Percentiles rank a stretch among this genome's conserved stretches.
phyloP scores from a whole-genome alignment of 139 green algal species.

The Closterium sp. region DNA sequence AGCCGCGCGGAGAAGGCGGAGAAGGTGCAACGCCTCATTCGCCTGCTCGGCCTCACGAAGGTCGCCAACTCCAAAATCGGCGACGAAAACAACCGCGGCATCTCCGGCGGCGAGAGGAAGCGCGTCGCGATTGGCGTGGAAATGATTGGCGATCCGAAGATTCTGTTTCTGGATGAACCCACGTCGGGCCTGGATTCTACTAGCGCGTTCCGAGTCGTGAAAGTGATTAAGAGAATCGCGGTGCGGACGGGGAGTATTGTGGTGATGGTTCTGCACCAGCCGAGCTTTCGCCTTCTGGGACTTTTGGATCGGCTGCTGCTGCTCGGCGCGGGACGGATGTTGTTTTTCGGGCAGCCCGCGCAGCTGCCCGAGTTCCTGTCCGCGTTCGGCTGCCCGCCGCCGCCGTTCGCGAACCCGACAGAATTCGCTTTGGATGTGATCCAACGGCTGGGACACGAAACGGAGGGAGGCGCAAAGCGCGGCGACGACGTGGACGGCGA shows the following conservation, averaged over 20 bases:
- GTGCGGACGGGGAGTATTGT: slow-evolving; percentile 49
- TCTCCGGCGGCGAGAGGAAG: slow-evolving; percentile 93
- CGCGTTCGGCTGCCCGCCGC: not conserved
- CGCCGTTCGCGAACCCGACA: not conserved
- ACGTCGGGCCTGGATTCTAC: slow-evolving; percentile 83
- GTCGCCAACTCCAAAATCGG: slow-evolving; percentile 90
- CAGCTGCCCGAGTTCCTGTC: not conserved
- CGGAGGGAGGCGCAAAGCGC: not conserved
- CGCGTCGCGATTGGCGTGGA: slow-evolving; percentile 83
- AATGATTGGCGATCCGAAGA: slow-evolving; percentile 88
- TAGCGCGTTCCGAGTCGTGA: slow-evolving; percentile 83
- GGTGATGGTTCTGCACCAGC: slow-evolving; percentile 93
- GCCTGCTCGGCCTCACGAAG: slow-evolving; percentile 43
- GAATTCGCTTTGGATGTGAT: not conserved
- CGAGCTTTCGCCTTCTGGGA: slow-evolving; percentile 57
- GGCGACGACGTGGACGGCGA: not conserved
- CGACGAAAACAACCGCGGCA: slow-evolving; percentile 75
- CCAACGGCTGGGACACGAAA: slow-evolving; percentile 3
- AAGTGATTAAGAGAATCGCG: slow-evolving; percentile 56
- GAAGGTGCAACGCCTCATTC: slow-evolving; percentile 17
- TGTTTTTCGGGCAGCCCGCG: not conserved
- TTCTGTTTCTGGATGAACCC: slow-evolving; percentile 86
- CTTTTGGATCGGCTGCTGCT: slow-evolving; percentile 36
- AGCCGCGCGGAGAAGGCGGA: slow-evolving; percentile 14
- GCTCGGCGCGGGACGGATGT: not conserved